A percentile compares a stretch with the other conserved stretches of the same genome.
Conservation (phyloP, 305 asterid species). For the Solanum hybrid region DNA sequence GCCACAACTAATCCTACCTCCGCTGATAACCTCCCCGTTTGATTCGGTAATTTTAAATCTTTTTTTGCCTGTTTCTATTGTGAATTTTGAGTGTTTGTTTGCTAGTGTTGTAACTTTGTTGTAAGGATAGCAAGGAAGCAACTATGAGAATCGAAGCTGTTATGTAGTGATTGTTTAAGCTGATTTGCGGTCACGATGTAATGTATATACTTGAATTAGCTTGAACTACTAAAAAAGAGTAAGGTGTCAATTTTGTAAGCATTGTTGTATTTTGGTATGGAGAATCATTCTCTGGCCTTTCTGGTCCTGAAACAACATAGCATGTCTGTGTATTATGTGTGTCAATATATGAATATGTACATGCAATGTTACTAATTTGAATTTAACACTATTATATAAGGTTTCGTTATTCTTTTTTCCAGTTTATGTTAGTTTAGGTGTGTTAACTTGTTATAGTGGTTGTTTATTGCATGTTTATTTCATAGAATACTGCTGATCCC, state of each 20-base stretch:
- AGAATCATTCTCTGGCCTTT: not conserved
- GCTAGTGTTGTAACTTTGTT: not conserved
- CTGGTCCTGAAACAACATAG: not conserved
- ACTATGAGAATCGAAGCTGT: not conserved
- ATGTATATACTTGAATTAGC: not conserved
- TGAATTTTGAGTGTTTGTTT: not conserved
- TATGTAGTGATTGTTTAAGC: not conserved
- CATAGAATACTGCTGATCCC: not conserved
- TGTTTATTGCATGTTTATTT: not conserved
- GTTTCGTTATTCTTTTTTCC: not conserved
- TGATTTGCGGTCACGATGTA: not conserved
- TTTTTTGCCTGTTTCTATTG: not conserved
- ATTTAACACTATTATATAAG: not conserved
- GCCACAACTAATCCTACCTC: conserved; percentile 24
- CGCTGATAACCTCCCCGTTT: conserved; percentile 66
- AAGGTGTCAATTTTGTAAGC: not conserved
- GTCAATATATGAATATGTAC: not conserved
- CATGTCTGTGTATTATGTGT: not conserved
- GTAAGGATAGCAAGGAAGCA: not conserved
- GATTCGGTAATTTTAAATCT: conserved; percentile 4
- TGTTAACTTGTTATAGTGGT: not conserved
- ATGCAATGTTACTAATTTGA: not conserved
- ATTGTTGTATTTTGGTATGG: not conserved
- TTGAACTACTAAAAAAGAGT: not conserved
- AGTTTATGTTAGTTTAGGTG: not conserved